phyloP scores from a whole-genome alignment of 192 early-diverging fungal species.

The Dispira parvispora region DNA sequence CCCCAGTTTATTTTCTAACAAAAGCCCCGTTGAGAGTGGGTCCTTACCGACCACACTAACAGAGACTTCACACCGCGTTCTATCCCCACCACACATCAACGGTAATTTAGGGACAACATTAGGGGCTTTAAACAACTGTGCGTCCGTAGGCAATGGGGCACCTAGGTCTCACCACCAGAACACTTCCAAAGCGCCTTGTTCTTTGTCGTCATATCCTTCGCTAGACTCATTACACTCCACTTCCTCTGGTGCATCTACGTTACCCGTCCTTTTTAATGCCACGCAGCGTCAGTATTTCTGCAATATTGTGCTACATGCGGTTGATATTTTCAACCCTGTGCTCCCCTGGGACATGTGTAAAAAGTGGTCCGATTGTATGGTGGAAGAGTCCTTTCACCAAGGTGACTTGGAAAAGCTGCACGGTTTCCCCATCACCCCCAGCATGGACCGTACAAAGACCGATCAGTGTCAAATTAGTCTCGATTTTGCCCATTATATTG shows the following conservation, averaged over 20 bases:
- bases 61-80: not conserved
- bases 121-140: not conserved
- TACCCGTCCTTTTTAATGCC: conserved; percentile 14
- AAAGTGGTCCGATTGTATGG: conserved; percentile 76
- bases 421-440: conserved; percentile 63
- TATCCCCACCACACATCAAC: not conserved
- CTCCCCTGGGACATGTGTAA: conserved; percentile 73
- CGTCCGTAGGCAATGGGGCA: not conserved
- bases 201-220: conserved; percentile 1
- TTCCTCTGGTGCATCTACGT: not conserved
- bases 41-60: not conserved
- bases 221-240: conserved; percentile 11
- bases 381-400: conserved; percentile 73
- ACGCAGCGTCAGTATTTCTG: conserved; percentile 42
- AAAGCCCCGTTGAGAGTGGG: too few species aligned
- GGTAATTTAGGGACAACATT: not conserved
- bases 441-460: conserved; percentile 65
- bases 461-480: conserved; percentile 60
- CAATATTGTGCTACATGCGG: conserved; percentile 67
- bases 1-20: not conserved
- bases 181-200: conserved; percentile 2
- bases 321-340: conserved; percentile 79
- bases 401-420: conserved; percentile 67
- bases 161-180: conserved; percentile 9
- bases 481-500: conserved; percentile 73